Evolutionary conservation across 2,329 filamentous ascomycete species (phyloP), one percentile per base, ranked within the genome.

Genomic region (Mycosphaerella sp.): DNA sequence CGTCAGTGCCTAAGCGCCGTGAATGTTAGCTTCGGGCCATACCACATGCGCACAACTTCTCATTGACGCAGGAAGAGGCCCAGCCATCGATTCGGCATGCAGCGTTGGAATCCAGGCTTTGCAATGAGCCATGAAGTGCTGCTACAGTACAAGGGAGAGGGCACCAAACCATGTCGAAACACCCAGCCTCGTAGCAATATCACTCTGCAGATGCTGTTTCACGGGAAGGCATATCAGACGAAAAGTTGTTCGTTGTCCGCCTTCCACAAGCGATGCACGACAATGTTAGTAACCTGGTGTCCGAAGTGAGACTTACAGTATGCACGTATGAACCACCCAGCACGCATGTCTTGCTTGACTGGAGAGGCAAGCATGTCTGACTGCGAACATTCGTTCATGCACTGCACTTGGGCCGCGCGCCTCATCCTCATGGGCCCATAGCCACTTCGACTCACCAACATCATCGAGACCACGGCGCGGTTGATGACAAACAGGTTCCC

Each of bases 361-460:
- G 21, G n/a, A 12, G 42, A 34, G 17, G 34, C 41, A 48, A 23
- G 41, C 32, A 45, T 48, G 39, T 48, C 39, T 45, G 31, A 48
- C 46, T 44, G 42, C 47, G 51, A 50, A 57, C 55, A 17, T n/a
- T 21, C 43, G 48, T 52, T 45, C 55, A 49, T 55, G 53, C 53
- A 54, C 26, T 46, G 38, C 39, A 8, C 34, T 38, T 38, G 36
- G 12, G 40, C 21, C 4, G 38, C 48, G 31, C 21, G 17, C 32
- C 21, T 38, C 11, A 4, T 21, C 17, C 14, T 17, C 29, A 11
- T 38, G 2, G 26, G n/a, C 31, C 12, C 4, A 34, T 17, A 8
- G 21, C 8, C 21, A 14, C 31, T 8, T 10, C 11, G 12, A 8
- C 32, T 34, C 32, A 6, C n/a, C 39, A 21, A 17, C 23, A 34